Conservation (phyloP, 164 flowering plant genomes). For the Aristolochia californica region DNA sequence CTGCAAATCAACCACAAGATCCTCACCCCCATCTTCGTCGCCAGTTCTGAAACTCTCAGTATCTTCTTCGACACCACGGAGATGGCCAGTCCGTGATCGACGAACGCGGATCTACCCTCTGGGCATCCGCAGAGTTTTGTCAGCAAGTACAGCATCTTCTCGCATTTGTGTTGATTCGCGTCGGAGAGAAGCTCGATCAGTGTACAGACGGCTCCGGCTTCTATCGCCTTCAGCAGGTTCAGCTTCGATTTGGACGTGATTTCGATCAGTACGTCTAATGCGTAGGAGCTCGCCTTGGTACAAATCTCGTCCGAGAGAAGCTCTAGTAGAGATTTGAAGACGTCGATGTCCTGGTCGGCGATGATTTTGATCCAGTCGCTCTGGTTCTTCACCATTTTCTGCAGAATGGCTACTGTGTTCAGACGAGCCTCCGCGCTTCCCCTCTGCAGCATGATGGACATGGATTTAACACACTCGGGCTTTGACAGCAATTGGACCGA, state of each 20-base stretch:
- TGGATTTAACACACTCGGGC: conserved; percentile 30
- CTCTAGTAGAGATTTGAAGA: conserved; percentile 54
- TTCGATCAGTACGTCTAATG: conserved; percentile 39
- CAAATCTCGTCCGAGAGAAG: conserved; percentile 44
- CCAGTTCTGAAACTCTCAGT: conserved; percentile 29
- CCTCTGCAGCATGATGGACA: conserved; percentile 45
- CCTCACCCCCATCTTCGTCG: conserved; percentile 44
- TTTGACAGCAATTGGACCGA: conserved; percentile 18
- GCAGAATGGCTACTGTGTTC: conserved; percentile 26
- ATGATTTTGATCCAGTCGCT: conserved; percentile 24
- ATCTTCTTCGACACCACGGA: conserved; percentile 43
- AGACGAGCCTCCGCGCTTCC: conserved; percentile 52
- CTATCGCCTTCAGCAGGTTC: conserved; percentile 36
- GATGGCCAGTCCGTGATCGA: conserved; percentile 50
- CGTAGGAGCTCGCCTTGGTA: conserved; percentile 39
- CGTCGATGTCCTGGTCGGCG: conserved; percentile 34
- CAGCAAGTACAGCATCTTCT: conserved; percentile 39
- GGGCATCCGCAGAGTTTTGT: conserved; percentile 49
- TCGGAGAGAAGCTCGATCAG: conserved; percentile 59
- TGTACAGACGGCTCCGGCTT: conserved; percentile 51
- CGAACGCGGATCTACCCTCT: conserved; percentile 55
- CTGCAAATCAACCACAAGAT: conserved; percentile 36
- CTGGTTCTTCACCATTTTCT: conserved; percentile 20
- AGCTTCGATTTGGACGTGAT: conserved; percentile 30
- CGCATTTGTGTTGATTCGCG: conserved; percentile 33